Percentiles rank a stretch among this genome's conserved stretches.
These are phyloP conservation scores for Gossypium aridum DNA, from an alignment of 441 rosid genomes.

Conservation along the genomic window DNA sequence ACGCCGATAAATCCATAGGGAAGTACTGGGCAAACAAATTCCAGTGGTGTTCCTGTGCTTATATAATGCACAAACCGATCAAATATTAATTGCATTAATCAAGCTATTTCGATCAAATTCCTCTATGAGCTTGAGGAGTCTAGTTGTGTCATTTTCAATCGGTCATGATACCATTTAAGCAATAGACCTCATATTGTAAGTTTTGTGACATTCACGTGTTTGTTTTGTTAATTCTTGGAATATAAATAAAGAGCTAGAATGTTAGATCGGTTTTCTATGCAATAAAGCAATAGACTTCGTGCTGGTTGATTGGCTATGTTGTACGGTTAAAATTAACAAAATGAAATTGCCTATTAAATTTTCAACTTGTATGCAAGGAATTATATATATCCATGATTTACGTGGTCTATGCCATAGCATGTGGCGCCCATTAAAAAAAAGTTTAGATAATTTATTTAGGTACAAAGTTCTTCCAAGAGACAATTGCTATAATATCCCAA, in stretches of 20 bases:
- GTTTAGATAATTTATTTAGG: background rate
- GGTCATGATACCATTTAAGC: background rate
- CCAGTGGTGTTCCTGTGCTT: background rate
- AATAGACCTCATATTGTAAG: background rate
- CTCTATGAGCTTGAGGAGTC: background rate
- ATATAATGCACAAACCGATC: background rate
- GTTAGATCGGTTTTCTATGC: background rate
- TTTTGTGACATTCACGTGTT: background rate
- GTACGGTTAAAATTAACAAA: background rate
- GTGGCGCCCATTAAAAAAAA: background rate
- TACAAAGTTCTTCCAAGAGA: background rate
- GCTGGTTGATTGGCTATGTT: too few relatives aligned
- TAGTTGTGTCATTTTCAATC: background rate
- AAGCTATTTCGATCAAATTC: background rate
- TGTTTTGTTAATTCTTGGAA: background rate
- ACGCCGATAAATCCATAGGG: background rate
- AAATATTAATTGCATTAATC: background rate
- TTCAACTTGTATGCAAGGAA: background rate
- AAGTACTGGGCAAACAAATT: background rate
- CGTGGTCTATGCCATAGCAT: background rate
- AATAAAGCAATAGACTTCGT: background rate
- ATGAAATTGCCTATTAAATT: background rate
- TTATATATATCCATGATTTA: background rate
- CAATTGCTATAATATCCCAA: background rate
- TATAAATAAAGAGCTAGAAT: slow-evolving; percentile 8